phyloP scores from a whole-genome alignment of 1,139 yeast genomes.

The Pichia sp. region DNA sequence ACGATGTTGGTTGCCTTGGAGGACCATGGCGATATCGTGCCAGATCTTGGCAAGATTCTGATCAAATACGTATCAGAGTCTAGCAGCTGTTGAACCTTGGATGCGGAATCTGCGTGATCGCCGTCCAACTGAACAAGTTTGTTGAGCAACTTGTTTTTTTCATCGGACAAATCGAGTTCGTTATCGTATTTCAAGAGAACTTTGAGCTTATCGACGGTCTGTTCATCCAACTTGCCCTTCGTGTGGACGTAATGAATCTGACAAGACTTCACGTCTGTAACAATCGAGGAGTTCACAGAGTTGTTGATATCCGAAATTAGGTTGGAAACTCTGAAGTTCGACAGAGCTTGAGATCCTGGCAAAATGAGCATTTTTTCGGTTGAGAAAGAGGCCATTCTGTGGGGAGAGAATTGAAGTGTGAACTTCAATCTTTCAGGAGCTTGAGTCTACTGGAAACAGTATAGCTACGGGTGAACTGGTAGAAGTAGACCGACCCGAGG shows the following conservation, averaged over 20 bases:
- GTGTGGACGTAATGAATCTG: slow-evolving; percentile 79
- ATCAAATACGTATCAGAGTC: slow-evolving; percentile 52
- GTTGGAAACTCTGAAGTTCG: slow-evolving; percentile 75
- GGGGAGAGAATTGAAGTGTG: neutral
- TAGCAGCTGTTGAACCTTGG: slow-evolving; percentile 15
- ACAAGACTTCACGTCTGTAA: slow-evolving; percentile 66
- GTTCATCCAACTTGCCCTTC: slow-evolving; percentile 37
- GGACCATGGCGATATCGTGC: slow-evolving; percentile 98
- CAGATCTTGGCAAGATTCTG: slow-evolving; percentile 85
- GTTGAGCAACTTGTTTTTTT: slow-evolving; percentile 45
- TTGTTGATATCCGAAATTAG: slow-evolving; percentile 70
- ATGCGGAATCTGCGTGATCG: slow-evolving; percentile 15
- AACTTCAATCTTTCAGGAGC: slow-evolving; percentile 3
- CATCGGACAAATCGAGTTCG: slow-evolving; percentile 53
- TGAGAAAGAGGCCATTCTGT: slow-evolving; percentile 8
- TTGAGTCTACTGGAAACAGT: neutral
- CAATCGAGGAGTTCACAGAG: slow-evolving; percentile 60
- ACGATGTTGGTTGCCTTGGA: slow-evolving; percentile 97
- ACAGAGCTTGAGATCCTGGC: slow-evolving; percentile 89
- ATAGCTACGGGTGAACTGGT: neutral
- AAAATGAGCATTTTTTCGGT: slow-evolving; percentile 49
- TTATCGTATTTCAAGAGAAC: slow-evolving; percentile 73
- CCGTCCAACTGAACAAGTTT: slow-evolving; percentile 36
- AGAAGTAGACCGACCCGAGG: neutral
- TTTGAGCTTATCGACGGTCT: slow-evolving; percentile 49